Base-by-base conservation (phyloP, 208 protist genomes). In the Trypanosoma boissoni region DNA sequence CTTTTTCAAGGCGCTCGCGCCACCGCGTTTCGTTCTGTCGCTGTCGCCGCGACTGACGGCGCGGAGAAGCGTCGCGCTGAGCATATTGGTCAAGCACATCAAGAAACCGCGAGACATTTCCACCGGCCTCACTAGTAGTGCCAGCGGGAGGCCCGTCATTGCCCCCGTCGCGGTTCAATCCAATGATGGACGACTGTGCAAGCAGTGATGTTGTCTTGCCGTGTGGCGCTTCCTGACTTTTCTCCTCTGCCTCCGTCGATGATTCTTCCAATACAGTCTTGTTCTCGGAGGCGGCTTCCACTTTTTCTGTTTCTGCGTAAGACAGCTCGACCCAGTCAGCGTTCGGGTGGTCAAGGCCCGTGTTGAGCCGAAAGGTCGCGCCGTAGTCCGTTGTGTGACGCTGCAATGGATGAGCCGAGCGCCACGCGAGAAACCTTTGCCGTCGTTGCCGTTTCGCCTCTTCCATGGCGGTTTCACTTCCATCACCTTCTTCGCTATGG, bases 391-490 rank as follows among this genome's bases (percentile, higher is more conserved):
- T 68, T 37, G 27, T 24, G 42, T 76, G 49, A 9, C 66, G 69
- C 44, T 58, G 60, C 23, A 80, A 64, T 20, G 77, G 72, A 54
- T 77, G 45, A 18, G 45, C 51, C 5, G 27, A 43, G n/a, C 85
- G 74, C 85, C 85, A 92, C 3, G 66, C 59, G 16, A 91, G 68
- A 41, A 91, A 91, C 3, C 64, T 59, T 23, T 82, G 56, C 1
- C 80, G 74, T n/a, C 72, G 52, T 34, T 43, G 57, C 31, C 2
- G 3, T 14, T 53, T 63, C 18, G 46, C 46, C 41, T 28, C 43
- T 8, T 36, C 39, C 1, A 26, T 29, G 1, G 41, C 4, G 36
- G 20, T 27, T 23, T 36, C 5, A 32, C 16, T 27, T 7, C 12
- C 3, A 28, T 21, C 14, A 36, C n/a, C 16, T 4, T 1, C n/a